These are phyloP conservation scores for Davidsoniella australis DNA, from an alignment of 2,329 filamentous ascomycete species.

Conservation along the genomic window DNA sequence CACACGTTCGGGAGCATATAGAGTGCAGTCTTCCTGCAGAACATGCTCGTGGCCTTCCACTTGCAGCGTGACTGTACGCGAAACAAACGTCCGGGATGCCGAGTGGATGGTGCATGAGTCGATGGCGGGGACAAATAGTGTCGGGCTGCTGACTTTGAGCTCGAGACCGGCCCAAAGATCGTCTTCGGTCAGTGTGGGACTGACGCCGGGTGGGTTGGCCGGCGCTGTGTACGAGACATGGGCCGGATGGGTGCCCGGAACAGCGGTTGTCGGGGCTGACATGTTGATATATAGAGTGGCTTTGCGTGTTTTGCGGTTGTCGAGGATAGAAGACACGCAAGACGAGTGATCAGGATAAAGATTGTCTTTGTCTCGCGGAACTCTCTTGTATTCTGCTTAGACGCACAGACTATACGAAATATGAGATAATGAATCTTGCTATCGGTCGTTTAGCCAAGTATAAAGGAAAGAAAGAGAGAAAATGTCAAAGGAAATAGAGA, in stretches of 20 bases:
- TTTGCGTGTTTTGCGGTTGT: too few relatives aligned
- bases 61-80: constrained; percentile 16
- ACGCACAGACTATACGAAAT: too few relatives aligned
- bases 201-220: constrained; percentile 17
- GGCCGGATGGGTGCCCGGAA: too few relatives aligned
- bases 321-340: too few relatives aligned
- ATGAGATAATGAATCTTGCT: background rate
- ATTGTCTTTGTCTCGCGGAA: too few relatives aligned
- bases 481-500: too few relatives aligned
- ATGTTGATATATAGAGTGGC: too few relatives aligned
- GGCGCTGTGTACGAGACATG: constrained; percentile 17
- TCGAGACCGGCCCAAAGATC: constrained; percentile 19
- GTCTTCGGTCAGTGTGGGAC: constrained; percentile 14
- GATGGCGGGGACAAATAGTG: constrained; percentile 18
- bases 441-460: too few relatives aligned
- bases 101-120: constrained; percentile 10
- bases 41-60: background rate
- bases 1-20: constrained; percentile 18
- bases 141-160: constrained; percentile 17
- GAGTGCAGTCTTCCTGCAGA: constrained; percentile 19
- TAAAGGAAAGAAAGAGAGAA: background rate
- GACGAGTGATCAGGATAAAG: too few relatives aligned
- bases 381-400: too few relatives aligned
- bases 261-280: too few relatives aligned
- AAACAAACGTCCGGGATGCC: constrained; percentile 10